Base-by-base conservation (phyloP, 169 alveolate genomes). In the Cryptosporidium ryanae region DNA sequence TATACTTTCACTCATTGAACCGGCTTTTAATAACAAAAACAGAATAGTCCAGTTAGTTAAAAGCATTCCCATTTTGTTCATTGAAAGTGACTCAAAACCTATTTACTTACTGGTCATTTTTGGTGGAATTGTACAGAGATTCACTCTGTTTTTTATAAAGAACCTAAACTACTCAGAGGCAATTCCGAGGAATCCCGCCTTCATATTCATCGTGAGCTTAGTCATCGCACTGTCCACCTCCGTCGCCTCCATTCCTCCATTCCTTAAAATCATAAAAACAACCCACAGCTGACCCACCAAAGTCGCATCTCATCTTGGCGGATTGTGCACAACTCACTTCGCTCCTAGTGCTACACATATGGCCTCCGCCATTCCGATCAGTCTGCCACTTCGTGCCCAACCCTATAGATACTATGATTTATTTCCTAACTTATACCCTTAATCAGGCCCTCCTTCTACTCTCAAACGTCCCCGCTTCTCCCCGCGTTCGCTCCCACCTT, bases 91-190 rank as follows among this genome's bases (percentile, higher is more conserved):
- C 50, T 68, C 83, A 10, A 34, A n/a, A 32, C 65, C 55, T 6
- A 68, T 68, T 17, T 54, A 52, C 21, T 29, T 68, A 5, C 12
- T 44, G 18, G 18, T 68, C 32, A 27, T 54, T n/a, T 29, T 68
- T 10, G 83, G 83, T 12, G 83, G 83, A 17, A 49, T 68, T 15
- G 27, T 31, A 21, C 83, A 68, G 31, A 68, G 83, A 54, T 15
- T 23, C 59, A 52, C 31, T 52, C 27, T 52, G 0, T 52, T 52
- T 52, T n/a, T 17, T 52, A n/a, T 52, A n/a, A 52, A 52, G 13
- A 52, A 52, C 13, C 27, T n/a, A 5, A 52, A 52, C 13, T 12
- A 52, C 13, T 52, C 27, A 52, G 13, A 52, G 63, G 13, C 0
- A 52, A 52, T 52, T 5, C 63, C 21, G 1, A 21, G 12, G 8